Evolutionary conservation across 2,329 filamentous ascomycete species (phyloP).

Genomic region (Colletotrichum sp.): DNA sequence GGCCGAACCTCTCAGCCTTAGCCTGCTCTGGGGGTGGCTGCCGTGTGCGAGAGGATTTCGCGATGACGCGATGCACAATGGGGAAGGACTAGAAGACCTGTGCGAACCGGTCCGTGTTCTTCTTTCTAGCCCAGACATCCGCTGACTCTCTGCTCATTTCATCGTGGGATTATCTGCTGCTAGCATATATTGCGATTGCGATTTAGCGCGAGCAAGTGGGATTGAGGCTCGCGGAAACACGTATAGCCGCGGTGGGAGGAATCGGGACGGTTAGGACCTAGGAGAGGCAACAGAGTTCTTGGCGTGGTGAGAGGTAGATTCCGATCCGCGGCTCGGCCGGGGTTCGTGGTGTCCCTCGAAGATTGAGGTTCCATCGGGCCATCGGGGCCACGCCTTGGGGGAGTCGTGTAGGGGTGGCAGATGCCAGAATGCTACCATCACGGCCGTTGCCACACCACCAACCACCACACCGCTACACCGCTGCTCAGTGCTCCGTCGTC

Average conservation of each 20-base stretch:
- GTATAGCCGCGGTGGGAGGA: background rate
- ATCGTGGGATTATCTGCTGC: background rate
- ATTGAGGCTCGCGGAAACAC: background rate
- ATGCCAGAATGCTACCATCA: background rate
- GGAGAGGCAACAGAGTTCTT: background rate
- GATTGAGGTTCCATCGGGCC: conserved; percentile 12
- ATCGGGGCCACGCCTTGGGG: background rate
- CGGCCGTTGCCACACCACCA: background rate
- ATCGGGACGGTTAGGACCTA: background rate
- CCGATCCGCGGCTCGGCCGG: conserved; percentile 9
- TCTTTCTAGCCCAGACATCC: background rate
- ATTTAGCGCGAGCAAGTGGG: background rate
- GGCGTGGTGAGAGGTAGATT: conserved; percentile 15
- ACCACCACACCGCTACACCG: background rate
- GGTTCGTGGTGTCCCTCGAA: background rate
- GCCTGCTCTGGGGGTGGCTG: background rate
- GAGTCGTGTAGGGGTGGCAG: background rate
- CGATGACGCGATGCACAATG: background rate
- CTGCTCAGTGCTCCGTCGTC: background rate
- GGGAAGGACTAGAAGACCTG: background rate
- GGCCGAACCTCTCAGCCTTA: background rate
- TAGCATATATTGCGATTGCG: background rate
- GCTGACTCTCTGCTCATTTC: background rate
- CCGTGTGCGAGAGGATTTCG: background rate
- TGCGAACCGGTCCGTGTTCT: conserved; percentile 1